phyloP scores from a whole-genome alignment of 805 yeast genomes.

The Nakazawaea anatomiae region DNA sequence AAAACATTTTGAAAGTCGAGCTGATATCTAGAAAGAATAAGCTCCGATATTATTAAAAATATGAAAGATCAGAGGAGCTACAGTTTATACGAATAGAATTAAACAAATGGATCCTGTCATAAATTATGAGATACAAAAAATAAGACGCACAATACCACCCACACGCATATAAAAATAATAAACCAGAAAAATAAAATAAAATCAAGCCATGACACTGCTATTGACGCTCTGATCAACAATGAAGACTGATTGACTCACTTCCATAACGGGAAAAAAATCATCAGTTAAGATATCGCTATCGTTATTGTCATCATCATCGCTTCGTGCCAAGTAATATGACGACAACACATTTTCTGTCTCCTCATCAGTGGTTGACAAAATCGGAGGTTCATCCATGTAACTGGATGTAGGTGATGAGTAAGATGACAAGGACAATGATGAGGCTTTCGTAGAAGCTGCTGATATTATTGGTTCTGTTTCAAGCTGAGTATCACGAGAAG shows the following conservation, averaged over 20 bases:
- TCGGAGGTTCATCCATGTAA: background rate
- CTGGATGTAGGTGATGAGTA: background rate
- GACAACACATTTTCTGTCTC: background rate
- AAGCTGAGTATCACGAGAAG: background rate
- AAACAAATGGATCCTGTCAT: too few species aligned
- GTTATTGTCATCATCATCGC: background rate
- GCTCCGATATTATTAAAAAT: too few species aligned
- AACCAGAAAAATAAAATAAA: background rate
- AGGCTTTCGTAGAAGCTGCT: too few species aligned
- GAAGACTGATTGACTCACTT: background rate
- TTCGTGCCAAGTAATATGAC: background rate
- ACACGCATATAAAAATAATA: background rate
- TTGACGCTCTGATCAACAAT: background rate
- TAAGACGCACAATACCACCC: background rate
- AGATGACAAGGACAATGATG: background rate
- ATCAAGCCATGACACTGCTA: background rate
- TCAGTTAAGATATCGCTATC: slow-evolving; percentile 2
- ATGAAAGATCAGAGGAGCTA: too few species aligned
- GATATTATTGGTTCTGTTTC: background rate
- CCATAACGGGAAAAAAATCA: slow-evolving; percentile 1
- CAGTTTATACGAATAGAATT: too few species aligned
- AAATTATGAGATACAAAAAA: too few species aligned
- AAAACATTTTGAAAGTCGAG: too few species aligned
- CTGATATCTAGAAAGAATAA: too few species aligned
- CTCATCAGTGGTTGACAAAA: background rate